Percentiles rank a stretch among this genome's conserved stretches.
Conservation (phyloP, 1,284 basidiomycete genomes). For the Malassezia cuniculi region DNA sequence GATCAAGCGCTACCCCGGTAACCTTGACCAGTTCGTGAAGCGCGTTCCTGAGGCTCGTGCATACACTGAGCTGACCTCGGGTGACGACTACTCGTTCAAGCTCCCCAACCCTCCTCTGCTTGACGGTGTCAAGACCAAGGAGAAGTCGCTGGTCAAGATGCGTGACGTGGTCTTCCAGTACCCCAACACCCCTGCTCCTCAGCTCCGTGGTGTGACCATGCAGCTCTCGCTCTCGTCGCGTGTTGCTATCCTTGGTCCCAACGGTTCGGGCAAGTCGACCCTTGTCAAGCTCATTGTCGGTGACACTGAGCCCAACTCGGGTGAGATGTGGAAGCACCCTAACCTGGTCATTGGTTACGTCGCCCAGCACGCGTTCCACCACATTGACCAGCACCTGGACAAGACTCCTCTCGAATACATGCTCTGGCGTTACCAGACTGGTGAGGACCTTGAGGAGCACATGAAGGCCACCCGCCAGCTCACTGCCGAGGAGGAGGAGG, state of each 20-base stretch:
- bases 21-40: constrained; percentile 44
- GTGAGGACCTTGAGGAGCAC: constrained; percentile 45
- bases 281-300: constrained; percentile 44
- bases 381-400: constrained; percentile 46
- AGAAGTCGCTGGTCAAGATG: constrained; percentile 46
- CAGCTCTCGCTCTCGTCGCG: constrained; percentile 45
- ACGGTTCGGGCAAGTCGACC: constrained; percentile 45
- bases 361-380: constrained; percentile 46
- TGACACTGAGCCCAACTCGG: constrained; percentile 42
- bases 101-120: constrained; percentile 45
- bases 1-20: constrained; percentile 45
- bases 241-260: constrained; percentile 44
- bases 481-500: constrained; percentile 31
- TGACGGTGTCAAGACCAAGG: constrained; percentile 46
- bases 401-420: constrained; percentile 46
- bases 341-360: constrained; percentile 46
- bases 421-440: constrained; percentile 46
- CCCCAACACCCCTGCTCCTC: constrained; percentile 39
- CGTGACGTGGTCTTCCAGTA: constrained; percentile 43
- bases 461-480: constrained; percentile 37
- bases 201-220: constrained; percentile 42
- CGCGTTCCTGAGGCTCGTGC: constrained; percentile 43
- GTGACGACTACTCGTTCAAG: constrained; percentile 46
- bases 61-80: constrained; percentile 43
- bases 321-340: constrained; percentile 45